Percentiles rank a stretch among this genome's conserved stretches.
phyloP scores from a whole-genome alignment of 129 eudicot genomes.

The Sambucus nigra region DNA sequence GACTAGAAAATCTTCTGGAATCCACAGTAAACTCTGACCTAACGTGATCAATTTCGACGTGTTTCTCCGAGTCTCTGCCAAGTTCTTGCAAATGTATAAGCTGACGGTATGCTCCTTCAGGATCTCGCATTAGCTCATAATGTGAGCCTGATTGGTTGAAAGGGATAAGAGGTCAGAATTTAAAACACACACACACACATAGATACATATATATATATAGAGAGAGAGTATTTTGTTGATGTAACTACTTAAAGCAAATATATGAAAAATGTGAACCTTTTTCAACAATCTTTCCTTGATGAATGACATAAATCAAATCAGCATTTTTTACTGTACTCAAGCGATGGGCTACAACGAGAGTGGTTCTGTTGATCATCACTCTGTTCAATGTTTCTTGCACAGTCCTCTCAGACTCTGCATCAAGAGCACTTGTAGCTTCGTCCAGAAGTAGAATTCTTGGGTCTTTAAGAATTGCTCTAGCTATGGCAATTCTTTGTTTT shows the following conservation, averaged over 20 bases:
- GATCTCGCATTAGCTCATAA: constrained; percentile 12
- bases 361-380: constrained; percentile 13
- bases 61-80: background rate
- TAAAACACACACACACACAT: too few relatives aligned
- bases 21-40: background rate
- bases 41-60: background rate
- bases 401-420: constrained; percentile 14
- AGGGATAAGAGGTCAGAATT: background rate
- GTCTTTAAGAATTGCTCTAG: constrained; percentile 15
- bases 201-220: too few relatives aligned
- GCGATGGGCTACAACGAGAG: constrained; percentile 14
- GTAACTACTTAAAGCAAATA: background rate
- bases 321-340: constrained; percentile 13
- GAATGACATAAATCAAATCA: constrained; percentile 9
- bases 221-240: background rate
- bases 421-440: constrained; percentile 21
- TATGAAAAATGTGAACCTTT: background rate
- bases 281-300: constrained; percentile 11
- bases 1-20: constrained; percentile 3
- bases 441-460: constrained; percentile 14
- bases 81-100: constrained; percentile 8
- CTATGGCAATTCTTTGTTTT: constrained; percentile 19
- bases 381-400: constrained; percentile 16
- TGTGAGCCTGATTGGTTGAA: constrained; percentile 2
- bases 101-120: constrained; percentile 15